phyloP scores from a whole-genome alignment of 2,329 filamentous ascomycete species.

The Claviceps capensis region DNA sequence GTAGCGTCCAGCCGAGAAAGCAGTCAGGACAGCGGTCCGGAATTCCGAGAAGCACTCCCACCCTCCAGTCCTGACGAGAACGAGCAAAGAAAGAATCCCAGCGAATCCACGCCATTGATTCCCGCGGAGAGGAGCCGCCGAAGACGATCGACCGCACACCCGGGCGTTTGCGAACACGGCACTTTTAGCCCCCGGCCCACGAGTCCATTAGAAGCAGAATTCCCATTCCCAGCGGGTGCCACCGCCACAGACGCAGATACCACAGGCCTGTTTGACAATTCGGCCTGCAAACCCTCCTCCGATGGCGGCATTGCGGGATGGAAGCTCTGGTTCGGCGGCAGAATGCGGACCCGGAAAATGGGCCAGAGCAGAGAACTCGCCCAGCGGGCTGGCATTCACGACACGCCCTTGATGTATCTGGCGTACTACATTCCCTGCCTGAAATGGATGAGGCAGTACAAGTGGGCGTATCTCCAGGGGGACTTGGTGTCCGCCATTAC shows the following conservation, averaged over 20 bases:
- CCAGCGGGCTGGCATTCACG: conserved; percentile 58
- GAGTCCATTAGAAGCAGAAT: conserved; percentile 26
- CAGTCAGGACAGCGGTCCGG: conserved; percentile 9
- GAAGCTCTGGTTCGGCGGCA: conserved; percentile 35
- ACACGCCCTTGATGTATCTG: conserved; percentile 69
- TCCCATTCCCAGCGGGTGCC: conserved; percentile 16
- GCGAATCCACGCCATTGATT: conserved; percentile 40
- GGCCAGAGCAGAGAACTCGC: conserved; percentile 61
- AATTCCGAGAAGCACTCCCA: conserved; percentile 4
- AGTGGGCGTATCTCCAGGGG: conserved; percentile 65
- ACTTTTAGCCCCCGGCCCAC: conserved; percentile 58
- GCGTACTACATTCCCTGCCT: conserved; percentile 87
- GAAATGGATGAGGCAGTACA: conserved; percentile 84
- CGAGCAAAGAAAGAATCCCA: conserved; percentile 11
- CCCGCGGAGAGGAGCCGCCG: conserved; percentile 3
- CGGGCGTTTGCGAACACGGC: conserved; percentile 52
- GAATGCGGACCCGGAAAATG: conserved; percentile 50
- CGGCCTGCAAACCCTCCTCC: conserved; percentile 24
- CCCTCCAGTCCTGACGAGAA: conserved; percentile 7
- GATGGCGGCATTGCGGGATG: conserved; percentile 24
- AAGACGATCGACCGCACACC: conserved; percentile 14
- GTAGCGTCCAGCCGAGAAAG: conserved; percentile 15
- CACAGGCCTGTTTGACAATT: conserved; percentile 23
- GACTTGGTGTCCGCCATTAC: conserved; percentile 82
- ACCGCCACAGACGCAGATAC: conserved; percentile 18